Conservation (phyloP, 345 rosid genomes). For the Camelina sativa region DNA sequence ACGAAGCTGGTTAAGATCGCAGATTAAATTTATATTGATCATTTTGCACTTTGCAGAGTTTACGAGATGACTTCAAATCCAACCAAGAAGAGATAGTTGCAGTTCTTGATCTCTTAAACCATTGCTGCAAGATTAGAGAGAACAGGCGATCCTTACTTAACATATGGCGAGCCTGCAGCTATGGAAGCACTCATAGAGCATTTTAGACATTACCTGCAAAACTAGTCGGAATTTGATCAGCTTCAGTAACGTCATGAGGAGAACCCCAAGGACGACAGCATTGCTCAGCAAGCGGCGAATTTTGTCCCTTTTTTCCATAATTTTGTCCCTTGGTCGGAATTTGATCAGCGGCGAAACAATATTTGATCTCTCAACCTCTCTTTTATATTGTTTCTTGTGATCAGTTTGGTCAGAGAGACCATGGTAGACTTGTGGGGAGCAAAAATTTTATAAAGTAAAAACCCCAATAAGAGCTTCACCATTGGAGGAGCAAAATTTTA, state of each 20-base stretch:
- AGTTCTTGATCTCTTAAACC: slow-evolving; percentile 92
- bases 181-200: slow-evolving; percentile 97
- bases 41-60: slow-evolving; percentile 64
- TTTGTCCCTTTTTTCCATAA: slow-evolving; percentile 48
- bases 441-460: no score
- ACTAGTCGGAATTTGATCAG: slow-evolving; percentile 83
- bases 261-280: slow-evolving; percentile 72
- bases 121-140: slow-evolving; percentile 96
- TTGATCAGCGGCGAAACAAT: no score
- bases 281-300: slow-evolving; percentile 74
- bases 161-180: slow-evolving; percentile 99
- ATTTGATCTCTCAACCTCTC: no score
- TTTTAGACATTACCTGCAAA: slow-evolving; percentile 80
- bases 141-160: slow-evolving; percentile 90
- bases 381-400: no score
- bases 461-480: no score
- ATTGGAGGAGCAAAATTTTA: no score
- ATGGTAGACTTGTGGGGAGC: no score
- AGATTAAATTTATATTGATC: slow-evolving; percentile 27
- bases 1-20: slow-evolving; percentile 19
- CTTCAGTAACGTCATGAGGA: slow-evolving; percentile 77
- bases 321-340: no score
- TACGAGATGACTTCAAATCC: slow-evolving; percentile 88
- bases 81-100: slow-evolving; percentile 94
- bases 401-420: no score